Evolutionary conservation across 2,329 filamentous ascomycete genomes (phyloP), one percentile per base, ranked within the genome.

Genomic region (Fonsecaea multimorphosa): DNA sequence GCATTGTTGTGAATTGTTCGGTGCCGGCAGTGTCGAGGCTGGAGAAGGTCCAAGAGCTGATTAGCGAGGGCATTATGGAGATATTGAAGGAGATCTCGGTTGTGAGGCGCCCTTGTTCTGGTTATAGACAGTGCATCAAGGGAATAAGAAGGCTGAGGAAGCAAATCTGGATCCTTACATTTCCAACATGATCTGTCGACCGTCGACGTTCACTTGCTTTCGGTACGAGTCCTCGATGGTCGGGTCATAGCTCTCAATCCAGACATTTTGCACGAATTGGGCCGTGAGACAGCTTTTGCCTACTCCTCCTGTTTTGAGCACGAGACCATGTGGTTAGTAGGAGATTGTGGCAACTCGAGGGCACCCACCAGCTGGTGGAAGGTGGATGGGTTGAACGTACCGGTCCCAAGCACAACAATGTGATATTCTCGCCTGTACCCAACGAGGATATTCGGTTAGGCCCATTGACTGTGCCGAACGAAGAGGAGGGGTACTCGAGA

Each of bases 261-360:
- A 96, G 73, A 96, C 90, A 80, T 95, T 93, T 78, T 95, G 92
- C 59, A 96, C 92, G 74, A 96, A 96, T 83, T 96, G 92, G 74
- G 93, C 92, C 78, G 92, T 96, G 73, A 96, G 83, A 83, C 92
- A 96, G 78, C 92, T 96, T 81, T 96, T 96, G 68, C 92, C 92
- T 76, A 96, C 92, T 77, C 92, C 92, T 80, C 92, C 91, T 92
- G 77, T 74, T 74, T 49, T 24, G 44, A 3, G 51, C 58, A 61
- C 66, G 53, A 66, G 27, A 46, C 27, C 27, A 40, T 11, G 24
- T 49, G 9, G 40, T 44, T 14, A 72, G 58, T 49, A 38, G 46
- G n/a, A 29, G 63, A 34, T 7, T 29, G 24, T 31, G 32, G 22
- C 31, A 56, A 55, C 54, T 44, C 16, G 38, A 44, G 38, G n/a